Conservation (phyloP, 441 rosid genomes). For the Populus hybrid region DNA sequence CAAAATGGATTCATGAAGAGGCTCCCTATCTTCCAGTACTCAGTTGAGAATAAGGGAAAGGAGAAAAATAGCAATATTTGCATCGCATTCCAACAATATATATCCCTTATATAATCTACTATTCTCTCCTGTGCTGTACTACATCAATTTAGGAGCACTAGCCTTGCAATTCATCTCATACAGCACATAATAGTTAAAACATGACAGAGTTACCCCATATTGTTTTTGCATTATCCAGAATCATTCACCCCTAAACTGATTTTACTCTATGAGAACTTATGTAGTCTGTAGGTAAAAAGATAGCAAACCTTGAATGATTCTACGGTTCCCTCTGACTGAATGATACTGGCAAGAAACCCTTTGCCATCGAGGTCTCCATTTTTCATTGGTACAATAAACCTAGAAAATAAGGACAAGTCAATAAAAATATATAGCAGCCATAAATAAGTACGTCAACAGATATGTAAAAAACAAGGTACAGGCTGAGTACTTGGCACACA, state of each 20-base stretch:
- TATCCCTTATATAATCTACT: neutral
- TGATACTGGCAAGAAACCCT: slow-evolving; percentile 48
- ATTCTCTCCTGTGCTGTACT: neutral
- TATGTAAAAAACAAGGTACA: neutral
- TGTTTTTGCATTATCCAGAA: neutral
- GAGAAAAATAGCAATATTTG: neutral
- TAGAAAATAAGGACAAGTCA: slow-evolving; percentile 16
- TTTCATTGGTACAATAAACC: slow-evolving; percentile 78
- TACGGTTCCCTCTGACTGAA: neutral
- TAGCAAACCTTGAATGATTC: slow-evolving; percentile 74
- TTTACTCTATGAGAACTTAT: neutral
- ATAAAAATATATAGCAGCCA: neutral
- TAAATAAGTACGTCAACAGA: neutral
- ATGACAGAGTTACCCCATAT: neutral
- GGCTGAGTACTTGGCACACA: slow-evolving; percentile 59
- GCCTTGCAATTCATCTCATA: neutral
- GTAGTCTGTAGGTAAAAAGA: neutral
- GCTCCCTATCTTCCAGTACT: neutral
- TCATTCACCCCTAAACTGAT: neutral
- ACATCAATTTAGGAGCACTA: neutral
- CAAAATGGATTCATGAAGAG: neutral
- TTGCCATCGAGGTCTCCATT: slow-evolving; percentile 81
- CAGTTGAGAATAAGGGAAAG: neutral
- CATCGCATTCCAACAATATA: neutral
- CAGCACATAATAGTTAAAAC: neutral